Conservation (phyloP, 129 eudicot genomes). For the Glebionis coronaria region DNA sequence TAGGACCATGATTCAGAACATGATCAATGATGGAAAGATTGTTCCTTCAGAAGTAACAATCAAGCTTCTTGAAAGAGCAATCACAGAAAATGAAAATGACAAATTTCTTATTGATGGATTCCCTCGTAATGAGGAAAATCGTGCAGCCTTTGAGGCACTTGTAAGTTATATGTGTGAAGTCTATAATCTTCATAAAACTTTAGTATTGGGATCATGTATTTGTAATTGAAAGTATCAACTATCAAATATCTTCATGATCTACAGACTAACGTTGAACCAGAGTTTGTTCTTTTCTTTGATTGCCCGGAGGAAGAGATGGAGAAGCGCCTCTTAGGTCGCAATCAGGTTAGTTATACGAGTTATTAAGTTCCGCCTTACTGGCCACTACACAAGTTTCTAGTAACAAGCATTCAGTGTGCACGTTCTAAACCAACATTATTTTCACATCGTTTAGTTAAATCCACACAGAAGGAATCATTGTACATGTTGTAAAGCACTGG, state of each 20-base stretch:
- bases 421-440: too few species aligned
- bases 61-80: slow-evolving; percentile 87
- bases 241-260: not conserved
- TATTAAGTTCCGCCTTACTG: not conserved
- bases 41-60: slow-evolving; percentile 98
- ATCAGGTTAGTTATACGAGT: slow-evolving; percentile 53
- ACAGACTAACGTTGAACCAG: slow-evolving; percentile 86
- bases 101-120: slow-evolving; percentile 93
- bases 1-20: slow-evolving; percentile 91
- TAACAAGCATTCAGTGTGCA: not conserved
- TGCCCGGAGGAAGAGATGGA: slow-evolving; percentile 95
- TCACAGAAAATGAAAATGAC: slow-evolving; percentile 71
- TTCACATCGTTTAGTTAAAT: too few species aligned
- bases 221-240: not conserved
- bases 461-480: too few species aligned
- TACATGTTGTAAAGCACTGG: too few species aligned
- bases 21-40: slow-evolving; percentile 95
- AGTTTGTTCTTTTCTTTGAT: slow-evolving; percentile 82
- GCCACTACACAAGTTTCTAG: not conserved
- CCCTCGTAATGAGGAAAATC: slow-evolving; percentile 98
- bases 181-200: not conserved
- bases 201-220: not conserved
- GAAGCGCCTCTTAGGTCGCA: slow-evolving; percentile 84
- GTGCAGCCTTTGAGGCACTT: slow-evolving; percentile 83
- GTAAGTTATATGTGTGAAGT: slow-evolving; percentile 42